Evolutionary conservation across 208 protist species (phyloP), one percentile per base, ranked within the genome.

Genomic region (Acanthamoeba culbertsoni): DNA sequence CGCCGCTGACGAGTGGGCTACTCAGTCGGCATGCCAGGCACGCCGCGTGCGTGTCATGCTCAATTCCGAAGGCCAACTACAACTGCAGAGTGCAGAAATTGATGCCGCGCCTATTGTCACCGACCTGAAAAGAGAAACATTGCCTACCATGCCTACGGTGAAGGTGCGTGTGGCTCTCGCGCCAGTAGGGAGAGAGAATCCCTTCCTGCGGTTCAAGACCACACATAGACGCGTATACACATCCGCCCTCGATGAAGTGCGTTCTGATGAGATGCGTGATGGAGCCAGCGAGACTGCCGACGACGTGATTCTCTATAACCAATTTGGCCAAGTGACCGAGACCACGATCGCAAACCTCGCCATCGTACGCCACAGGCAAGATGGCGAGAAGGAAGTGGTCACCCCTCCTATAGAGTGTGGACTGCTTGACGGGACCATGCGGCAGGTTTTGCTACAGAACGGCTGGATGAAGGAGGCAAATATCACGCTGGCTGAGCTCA

Each of bases 301-400:
- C 16, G 77, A 88, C 37, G 77, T 88, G 23, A 35, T 88, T 16
- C 77, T 88, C 31, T 88, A 88, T 43, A 88, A 88, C 48, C 45
- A 88, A 31, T 43, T 18, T 12, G 42, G 77, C 31, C 33, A 88
- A 7, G 48, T 88, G 8, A 88, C 77, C 18, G 77, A 88, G 77
- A 88, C 40, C n/a, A 62, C 45, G n/a, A 59, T 88, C n/a, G 77
- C 77, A 33, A 88, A 88, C 77, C 48, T 88, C 0, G 77, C 77
- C 28, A 88, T 88, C 37, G 48, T 35, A 31, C n/a, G 77, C 8
- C 33, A 7, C 28, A 1, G 65, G 31, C 18, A 6, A n/a, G 55
- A 63, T 18, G 18, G 42, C 1, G 42, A 3, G 20, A 33, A 46
- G 20, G 68, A 79, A 16, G n/a, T 51, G 77, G 48, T 88, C 7